Evolutionary conservation across 805 yeast species (phyloP).

Genomic region (Maudiozyma saulgeensis): DNA sequence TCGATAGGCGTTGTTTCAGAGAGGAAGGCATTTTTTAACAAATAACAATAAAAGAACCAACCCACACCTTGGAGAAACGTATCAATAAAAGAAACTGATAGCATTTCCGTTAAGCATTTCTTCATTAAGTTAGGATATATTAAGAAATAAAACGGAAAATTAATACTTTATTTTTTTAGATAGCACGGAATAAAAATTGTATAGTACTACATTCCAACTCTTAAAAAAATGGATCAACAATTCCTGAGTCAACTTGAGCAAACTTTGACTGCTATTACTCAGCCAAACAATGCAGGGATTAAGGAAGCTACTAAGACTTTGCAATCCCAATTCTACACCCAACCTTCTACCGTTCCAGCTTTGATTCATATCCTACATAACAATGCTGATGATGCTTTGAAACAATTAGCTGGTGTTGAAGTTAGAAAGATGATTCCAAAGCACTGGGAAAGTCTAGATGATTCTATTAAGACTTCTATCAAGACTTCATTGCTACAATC

Average conservation of each 20-base stretch:
- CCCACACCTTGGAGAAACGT: neutral
- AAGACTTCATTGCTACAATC: slow-evolving; percentile 58
- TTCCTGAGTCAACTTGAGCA: slow-evolving; percentile 64
- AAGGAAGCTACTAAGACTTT: slow-evolving; percentile 74
- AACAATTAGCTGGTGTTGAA: slow-evolving; percentile 94
- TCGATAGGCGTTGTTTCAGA: neutral
- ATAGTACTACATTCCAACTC: neutral
- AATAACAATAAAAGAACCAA: neutral
- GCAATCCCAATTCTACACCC: slow-evolving; percentile 62
- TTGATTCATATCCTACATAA: slow-evolving; percentile 71
- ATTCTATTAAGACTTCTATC: slow-evolving; percentile 45
- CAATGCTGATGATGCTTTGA: slow-evolving; percentile 58
- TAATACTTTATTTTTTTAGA: neutral
- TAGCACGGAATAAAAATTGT: neutral
- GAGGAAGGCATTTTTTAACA: neutral
- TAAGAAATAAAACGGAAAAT: too few species aligned
- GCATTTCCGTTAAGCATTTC: too few species aligned
- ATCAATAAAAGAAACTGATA: neutral
- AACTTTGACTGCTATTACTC: slow-evolving; percentile 66
- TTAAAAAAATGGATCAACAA: slow-evolving; percentile 51
- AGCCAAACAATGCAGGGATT: slow-evolving; percentile 73
- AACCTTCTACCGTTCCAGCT: slow-evolving; percentile 67
- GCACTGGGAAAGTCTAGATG: slow-evolving; percentile 52
- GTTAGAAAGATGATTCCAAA: slow-evolving; percentile 70
- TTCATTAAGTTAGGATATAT: too few species aligned